Evolutionary conservation across 805 yeast species (phyloP).

Genomic region (Blastobotrys mokoenaii): DNA sequence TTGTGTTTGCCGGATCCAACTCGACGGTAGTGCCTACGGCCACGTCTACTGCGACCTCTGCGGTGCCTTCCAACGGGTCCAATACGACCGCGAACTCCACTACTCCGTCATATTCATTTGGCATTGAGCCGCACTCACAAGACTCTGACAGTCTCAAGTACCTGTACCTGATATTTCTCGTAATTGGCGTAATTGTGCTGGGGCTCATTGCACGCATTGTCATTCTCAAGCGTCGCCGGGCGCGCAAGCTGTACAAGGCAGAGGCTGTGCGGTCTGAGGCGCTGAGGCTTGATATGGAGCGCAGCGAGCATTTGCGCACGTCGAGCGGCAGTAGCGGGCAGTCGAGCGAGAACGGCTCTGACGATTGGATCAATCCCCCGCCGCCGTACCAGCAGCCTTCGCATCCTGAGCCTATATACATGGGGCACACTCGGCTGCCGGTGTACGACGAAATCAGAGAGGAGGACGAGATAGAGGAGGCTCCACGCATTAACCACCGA

Average conservation of each 20-base stretch:
- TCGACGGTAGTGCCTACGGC: background rate
- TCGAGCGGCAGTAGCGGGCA: background rate
- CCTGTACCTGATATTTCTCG: constrained; percentile 17
- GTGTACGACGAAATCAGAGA: background rate
- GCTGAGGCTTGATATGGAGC: constrained; percentile 15
- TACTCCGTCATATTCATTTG: background rate
- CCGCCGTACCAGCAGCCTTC: constrained; percentile 3
- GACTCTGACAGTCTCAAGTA: constrained; percentile 13
- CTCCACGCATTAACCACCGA: no score
- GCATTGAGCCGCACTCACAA: background rate
- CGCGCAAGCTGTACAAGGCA: constrained; percentile 7
- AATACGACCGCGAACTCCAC: constrained; percentile 3
- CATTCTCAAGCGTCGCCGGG: constrained; percentile 15
- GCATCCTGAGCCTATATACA: background rate
- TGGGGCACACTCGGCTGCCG: background rate
- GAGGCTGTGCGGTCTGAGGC: constrained; percentile 16
- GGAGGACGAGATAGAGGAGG: background rate
- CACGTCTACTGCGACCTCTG: background rate
- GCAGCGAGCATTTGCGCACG: background rate
- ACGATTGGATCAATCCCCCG: constrained; percentile 3
- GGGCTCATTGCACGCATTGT: constrained; percentile 12
- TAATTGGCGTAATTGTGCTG: constrained; percentile 14
- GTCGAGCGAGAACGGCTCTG: background rate
- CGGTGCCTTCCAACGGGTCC: background rate
- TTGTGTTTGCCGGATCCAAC: background rate